A percentile compares a stretch with the other conserved stretches of the same genome.
Evolutionary conservation across 2,329 filamentous ascomycete species (phyloP).

Genomic region (Penicillium sp.): DNA sequence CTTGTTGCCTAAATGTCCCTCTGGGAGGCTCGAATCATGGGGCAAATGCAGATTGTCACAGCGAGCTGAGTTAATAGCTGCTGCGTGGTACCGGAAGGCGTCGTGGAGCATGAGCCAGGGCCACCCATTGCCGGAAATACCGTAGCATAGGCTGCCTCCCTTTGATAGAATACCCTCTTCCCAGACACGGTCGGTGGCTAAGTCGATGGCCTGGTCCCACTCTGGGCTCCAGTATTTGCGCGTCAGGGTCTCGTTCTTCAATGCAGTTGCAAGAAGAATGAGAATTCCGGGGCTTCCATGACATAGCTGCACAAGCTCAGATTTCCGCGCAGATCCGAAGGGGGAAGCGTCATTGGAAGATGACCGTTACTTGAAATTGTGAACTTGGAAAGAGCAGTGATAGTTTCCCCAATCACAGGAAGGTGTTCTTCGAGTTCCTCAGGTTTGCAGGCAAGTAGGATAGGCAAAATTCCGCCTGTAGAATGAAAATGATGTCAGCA

Average conservation of each 20-base stretch:
- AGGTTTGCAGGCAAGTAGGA: constrained; percentile 35
- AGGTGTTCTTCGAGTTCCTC: constrained; percentile 33
- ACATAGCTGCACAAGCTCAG: constrained; percentile 41
- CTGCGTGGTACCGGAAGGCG: constrained; percentile 33
- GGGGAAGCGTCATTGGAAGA: constrained; percentile 39
- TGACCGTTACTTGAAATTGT: constrained; percentile 37
- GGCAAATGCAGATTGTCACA: constrained; percentile 21
- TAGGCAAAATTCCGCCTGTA: constrained; percentile 37
- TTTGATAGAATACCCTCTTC: constrained; percentile 43
- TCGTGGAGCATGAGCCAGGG: constrained; percentile 38
- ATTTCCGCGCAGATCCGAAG: constrained; percentile 20
- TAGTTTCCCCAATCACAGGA: constrained; percentile 35
- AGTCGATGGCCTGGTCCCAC: constrained; percentile 37
- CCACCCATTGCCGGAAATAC: constrained; percentile 44
- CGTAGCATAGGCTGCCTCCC: constrained; percentile 43
- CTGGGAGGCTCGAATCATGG: not conserved
- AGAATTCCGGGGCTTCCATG: constrained; percentile 42
- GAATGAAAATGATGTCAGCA: not conserved
- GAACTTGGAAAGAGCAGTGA: constrained; percentile 37
- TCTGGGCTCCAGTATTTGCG: constrained; percentile 35
- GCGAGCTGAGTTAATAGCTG: constrained; percentile 22
- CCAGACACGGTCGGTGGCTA: constrained; percentile 39
- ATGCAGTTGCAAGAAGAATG: constrained; percentile 34
- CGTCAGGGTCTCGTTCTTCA: constrained; percentile 28
- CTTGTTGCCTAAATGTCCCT: constrained; percentile 6